A percentile compares a stretch with the other conserved stretches of the same genome.
Conservation (phyloP, 805 yeast species). For the Sungouiella thailandica region DNA sequence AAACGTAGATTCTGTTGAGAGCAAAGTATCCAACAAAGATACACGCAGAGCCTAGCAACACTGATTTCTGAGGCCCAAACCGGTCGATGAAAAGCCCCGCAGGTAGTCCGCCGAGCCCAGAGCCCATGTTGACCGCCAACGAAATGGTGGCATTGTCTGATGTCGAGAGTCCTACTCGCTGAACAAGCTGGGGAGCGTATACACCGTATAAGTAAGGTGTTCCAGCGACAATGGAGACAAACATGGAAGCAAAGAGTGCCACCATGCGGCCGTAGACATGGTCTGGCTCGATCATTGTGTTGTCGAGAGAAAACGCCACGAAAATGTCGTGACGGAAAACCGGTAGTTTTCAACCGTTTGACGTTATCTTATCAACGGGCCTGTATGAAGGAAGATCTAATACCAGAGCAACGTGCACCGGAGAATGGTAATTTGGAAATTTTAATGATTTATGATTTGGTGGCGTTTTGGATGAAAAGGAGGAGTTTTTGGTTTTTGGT, state of each 20-base stretch:
- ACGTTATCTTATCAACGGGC: no score
- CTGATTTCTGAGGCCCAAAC: constrained; percentile 51
- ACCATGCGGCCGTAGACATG: constrained; percentile 14
- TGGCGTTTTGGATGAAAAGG: no score
- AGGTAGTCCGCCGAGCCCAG: constrained; percentile 63
- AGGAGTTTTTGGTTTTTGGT: no score
- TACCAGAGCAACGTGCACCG: no score
- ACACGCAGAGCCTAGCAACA: constrained; percentile 49
- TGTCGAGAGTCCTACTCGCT: constrained; percentile 51
- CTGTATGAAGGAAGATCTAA: no score
- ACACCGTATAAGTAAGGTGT: constrained; percentile 72
- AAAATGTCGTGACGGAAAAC: no score
- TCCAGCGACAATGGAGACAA: constrained; percentile 65
- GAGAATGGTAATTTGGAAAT: no score
- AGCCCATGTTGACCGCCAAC: constrained; percentile 52
- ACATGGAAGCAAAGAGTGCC: constrained; percentile 27
- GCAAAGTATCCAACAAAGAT: constrained; percentile 53
- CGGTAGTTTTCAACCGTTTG: not conserved
- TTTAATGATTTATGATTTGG: no score
- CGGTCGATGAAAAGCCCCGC: constrained; percentile 67
- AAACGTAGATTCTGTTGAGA: constrained; percentile 43
- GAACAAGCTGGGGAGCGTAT: constrained; percentile 69
- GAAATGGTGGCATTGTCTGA: constrained; percentile 62
- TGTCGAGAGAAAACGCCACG: not conserved
- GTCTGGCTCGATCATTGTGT: not conserved